Conservation (phyloP, 169 alveolate species). For the Babesia ovata region DNA sequence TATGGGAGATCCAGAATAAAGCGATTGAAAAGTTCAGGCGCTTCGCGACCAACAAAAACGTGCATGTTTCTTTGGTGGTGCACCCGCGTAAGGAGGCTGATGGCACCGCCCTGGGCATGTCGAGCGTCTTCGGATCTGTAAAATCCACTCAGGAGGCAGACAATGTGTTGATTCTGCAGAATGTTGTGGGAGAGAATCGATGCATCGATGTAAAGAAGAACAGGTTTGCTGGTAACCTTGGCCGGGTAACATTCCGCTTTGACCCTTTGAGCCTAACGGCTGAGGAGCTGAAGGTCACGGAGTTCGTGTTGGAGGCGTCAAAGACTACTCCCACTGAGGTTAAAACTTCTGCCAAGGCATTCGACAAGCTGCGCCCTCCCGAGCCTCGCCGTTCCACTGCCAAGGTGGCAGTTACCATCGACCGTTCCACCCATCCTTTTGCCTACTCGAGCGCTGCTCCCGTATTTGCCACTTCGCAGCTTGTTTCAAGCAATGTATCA, state of each 20-base stretch:
- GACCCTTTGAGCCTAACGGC: constrained; percentile 72
- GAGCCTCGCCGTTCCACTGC: constrained; percentile 1
- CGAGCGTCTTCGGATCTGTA: constrained; percentile 94
- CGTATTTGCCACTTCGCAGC: neutral
- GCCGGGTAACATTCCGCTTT: constrained; percentile 84
- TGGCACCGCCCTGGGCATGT: constrained; percentile 85
- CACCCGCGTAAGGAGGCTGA: constrained; percentile 96
- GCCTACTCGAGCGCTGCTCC: neutral
- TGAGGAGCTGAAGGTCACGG: constrained; percentile 58
- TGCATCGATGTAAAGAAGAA: constrained; percentile 90
- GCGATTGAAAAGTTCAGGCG: constrained; percentile 88
- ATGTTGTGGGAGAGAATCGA: constrained; percentile 78
- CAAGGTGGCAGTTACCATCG: neutral
- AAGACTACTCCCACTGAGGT: neutral
- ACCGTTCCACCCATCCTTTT: neutral
- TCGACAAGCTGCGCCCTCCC: constrained; percentile 41
- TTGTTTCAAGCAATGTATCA: neutral
- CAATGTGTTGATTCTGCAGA: constrained; percentile 89
- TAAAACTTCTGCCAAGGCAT: constrained; percentile 1
- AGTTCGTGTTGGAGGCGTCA: constrained; percentile 24
- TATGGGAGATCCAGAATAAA: constrained; percentile 89
- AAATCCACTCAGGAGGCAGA: constrained; percentile 97
- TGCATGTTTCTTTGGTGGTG: constrained; percentile 91
- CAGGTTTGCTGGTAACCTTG: constrained; percentile 92
- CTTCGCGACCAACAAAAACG: constrained; percentile 87